These are phyloP conservation scores for Ilyonectria robusta DNA, from an alignment of 2,329 filamentous ascomycete species.

Conservation along the genomic window DNA sequence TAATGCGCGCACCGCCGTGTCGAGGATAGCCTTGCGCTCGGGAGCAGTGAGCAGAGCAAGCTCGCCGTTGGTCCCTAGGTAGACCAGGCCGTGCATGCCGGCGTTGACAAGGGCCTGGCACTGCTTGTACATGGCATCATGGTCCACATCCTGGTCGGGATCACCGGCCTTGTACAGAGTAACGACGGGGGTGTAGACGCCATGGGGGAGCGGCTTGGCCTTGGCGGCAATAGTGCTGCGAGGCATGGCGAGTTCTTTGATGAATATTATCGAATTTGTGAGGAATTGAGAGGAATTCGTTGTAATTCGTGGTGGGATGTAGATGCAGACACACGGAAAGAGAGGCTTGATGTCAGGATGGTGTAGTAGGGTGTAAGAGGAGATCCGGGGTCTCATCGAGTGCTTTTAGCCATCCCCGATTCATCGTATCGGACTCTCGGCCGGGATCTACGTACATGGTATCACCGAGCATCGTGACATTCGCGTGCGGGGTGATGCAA, in stretches of 20 bases:
- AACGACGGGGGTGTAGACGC: constrained; percentile 63
- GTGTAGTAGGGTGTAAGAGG: constrained; percentile 17
- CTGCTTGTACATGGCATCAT: constrained; percentile 60
- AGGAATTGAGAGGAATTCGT: background rate
- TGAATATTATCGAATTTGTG: background rate
- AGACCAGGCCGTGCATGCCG: constrained; percentile 62
- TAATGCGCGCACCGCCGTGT: constrained; percentile 55
- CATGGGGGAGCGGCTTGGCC: constrained; percentile 55
- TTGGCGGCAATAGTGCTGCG: constrained; percentile 53
- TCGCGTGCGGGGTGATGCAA: constrained; percentile 18
- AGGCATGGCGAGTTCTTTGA: constrained; percentile 41
- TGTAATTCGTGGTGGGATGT: background rate
- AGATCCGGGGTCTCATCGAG: constrained; percentile 1
- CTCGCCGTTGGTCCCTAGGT: constrained; percentile 63
- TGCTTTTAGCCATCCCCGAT: constrained; percentile 15
- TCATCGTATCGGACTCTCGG: constrained; percentile 24
- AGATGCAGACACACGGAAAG: constrained; percentile 5
- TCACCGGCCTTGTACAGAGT: constrained; percentile 60
- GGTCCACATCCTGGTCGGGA: constrained; percentile 58
- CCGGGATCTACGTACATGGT: constrained; percentile 16
- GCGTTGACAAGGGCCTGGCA: constrained; percentile 58
- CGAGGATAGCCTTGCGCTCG: constrained; percentile 59
- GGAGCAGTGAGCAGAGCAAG: constrained; percentile 57
- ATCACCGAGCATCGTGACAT: background rate
- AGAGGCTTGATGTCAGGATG: background rate